Evolutionary conservation across 179 eudicot species (phyloP), one percentile per base, ranked within the genome.

Genomic region (Spinacia oleracea): DNA sequence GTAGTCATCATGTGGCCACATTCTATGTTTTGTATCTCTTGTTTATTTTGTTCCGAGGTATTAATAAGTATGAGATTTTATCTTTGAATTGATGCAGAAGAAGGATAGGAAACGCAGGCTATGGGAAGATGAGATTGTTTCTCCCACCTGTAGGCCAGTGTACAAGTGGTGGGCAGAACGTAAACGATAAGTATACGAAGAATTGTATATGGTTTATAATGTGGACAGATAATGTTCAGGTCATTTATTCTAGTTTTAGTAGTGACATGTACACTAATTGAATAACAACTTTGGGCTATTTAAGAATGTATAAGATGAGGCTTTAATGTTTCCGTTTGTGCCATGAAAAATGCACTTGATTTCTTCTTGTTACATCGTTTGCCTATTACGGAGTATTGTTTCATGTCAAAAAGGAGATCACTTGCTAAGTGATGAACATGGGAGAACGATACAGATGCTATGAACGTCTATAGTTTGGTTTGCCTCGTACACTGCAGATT

Each of bases 21-120:
- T 66, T 35, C 32, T 70, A n/a, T 38, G 27, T 67, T 14, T 20
- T 45, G 40, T 2, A 1, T 55, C 31, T 27, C 46, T 63, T 46
- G 18, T 31, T 59, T 31, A n/a, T 6, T 64, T 48, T 42, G 8
- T 32, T 15, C 5, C 31, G 10, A 32, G 9, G 40, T 32, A 63
- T 63, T 68, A 51, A 68, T 7, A 35, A 34, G 21, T 31, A n/a
- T 69, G 27, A 18, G n/a, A 8, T 16, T 16, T 35, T 20, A 27
- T 62, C 27, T 53, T 48, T 67, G 14, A 20, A 32, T 51, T 72
- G 27, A 29, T 74, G 71, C 94, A 94, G 98, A 94, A 94, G 82
- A 92, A 90, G 87, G 98, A 97, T 76, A 84, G 81, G 79, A 94
- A 92, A 73, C 91, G 98, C 71, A 94, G 88, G 70, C 90, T 94